Evolutionary conservation across 2,329 filamentous ascomycete species (phyloP).

Genomic region (Beauveria asiatica): DNA sequence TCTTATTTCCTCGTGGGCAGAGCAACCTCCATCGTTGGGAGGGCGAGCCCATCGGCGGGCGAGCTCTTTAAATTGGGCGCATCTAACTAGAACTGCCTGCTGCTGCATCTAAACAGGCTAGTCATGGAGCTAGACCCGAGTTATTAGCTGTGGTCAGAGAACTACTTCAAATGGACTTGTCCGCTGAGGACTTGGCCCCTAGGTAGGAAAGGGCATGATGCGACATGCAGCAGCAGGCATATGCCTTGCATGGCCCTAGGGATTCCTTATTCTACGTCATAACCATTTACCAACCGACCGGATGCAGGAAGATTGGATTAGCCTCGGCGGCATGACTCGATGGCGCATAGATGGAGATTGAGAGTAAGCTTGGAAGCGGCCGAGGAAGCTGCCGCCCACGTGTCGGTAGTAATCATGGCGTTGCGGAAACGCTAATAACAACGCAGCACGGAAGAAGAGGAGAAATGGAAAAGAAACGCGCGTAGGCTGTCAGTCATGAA

Average conservation of each 20-base stretch:
- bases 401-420: not conserved
- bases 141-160: not conserved
- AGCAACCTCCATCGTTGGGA: not conserved
- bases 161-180: not conserved
- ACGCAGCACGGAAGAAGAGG: not conserved
- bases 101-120: not conserved
- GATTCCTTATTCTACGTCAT: not conserved
- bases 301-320: not conserved
- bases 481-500: not conserved
- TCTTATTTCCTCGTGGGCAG: not conserved
- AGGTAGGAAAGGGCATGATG: not conserved
- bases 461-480: not conserved
- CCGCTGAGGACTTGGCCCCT: not conserved
- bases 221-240: too few species aligned
- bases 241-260: too few species aligned
- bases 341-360: not conserved
- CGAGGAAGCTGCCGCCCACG: not conserved
- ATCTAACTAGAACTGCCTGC: not conserved
- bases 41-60: not conserved
- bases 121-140: not conserved
- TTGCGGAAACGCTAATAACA: not conserved
- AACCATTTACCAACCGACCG: not conserved
- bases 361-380: not conserved
- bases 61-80: conserved; percentile 1
- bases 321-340: not conserved